These are phyloP conservation scores for Pezicula carpinea DNA, from an alignment of 2,329 filamentous ascomycete genomes.

Conservation along the genomic window DNA sequence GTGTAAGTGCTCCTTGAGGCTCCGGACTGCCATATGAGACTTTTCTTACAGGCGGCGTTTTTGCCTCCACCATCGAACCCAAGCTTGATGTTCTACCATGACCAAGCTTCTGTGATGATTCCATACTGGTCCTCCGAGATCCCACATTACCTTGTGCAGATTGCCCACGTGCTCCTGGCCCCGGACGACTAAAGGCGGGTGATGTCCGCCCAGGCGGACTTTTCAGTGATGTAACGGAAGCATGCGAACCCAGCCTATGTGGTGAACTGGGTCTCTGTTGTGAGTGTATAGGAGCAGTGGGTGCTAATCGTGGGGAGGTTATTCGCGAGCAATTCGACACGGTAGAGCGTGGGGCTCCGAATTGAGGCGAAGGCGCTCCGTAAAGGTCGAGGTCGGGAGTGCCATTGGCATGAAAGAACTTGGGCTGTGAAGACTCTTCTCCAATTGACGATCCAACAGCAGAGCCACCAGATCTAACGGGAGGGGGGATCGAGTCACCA, in stretches of 20 bases:
- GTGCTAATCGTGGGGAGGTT: conserved; percentile 35
- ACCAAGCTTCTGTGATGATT: conserved; percentile 9
- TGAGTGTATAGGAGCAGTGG: conserved; percentile 24
- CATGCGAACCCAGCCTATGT: conserved; percentile 35
- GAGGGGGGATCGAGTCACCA: conserved; percentile 33
- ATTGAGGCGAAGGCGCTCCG: conserved; percentile 28
- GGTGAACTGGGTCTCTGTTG: conserved; percentile 47
- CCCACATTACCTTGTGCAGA: conserved; percentile 18
- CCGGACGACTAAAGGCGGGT: conserved; percentile 18
- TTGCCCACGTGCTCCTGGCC: conserved; percentile 13
- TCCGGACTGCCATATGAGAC: conserved; percentile 18
- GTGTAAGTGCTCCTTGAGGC: conserved; percentile 11
- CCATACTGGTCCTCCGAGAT: conserved; percentile 18
- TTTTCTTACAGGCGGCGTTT: conserved; percentile 13
- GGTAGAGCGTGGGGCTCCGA: conserved; percentile 38
- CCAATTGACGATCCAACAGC: conserved; percentile 22
- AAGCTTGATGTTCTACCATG: conserved; percentile 24
- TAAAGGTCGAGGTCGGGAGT: conserved; percentile 44
- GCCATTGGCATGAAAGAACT: conserved; percentile 75
- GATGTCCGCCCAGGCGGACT: conserved; percentile 18
- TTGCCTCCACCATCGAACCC: conserved; percentile 17
- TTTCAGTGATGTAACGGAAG: conserved; percentile 17
- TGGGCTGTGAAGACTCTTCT: conserved; percentile 38
- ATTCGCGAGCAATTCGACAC: conserved; percentile 42
- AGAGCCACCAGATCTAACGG: conserved; percentile 21